Conservation (phyloP, 2,329 filamentous ascomycete genomes). For the Colletotrichum somersetense region DNA sequence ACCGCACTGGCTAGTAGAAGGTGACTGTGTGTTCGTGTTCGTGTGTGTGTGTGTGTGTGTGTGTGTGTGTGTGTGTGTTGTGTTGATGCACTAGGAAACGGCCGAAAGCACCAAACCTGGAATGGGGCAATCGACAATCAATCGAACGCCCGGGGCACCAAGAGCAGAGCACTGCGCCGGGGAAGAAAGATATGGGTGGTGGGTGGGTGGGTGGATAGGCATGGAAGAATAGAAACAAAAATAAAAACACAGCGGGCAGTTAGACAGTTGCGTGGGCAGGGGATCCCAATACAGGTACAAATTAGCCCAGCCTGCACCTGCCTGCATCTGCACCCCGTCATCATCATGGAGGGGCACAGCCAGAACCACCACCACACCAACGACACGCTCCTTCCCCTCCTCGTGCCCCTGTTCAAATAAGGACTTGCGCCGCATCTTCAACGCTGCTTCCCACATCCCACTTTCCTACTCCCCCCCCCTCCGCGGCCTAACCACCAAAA, state of each 20-base stretch:
- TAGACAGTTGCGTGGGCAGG: background rate
- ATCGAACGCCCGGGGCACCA: conserved; percentile 31
- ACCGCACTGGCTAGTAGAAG: conserved; percentile 32
- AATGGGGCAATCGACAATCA: conserved; percentile 22
- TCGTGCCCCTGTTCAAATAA: conserved; percentile 39
- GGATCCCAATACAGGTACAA: conserved; percentile 13
- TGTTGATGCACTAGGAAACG: conserved; percentile 20
- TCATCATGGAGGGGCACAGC: conserved; percentile 36
- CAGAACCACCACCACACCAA: background rate
- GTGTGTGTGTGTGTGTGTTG: background rate
- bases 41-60: too few relatives aligned
- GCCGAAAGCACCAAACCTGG: conserved; percentile 23
- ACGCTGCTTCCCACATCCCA: conserved; percentile 39
- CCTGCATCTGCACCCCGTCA: conserved; percentile 25
- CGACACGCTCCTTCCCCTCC: background rate
- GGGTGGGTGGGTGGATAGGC: too few relatives aligned
- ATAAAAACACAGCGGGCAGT: conserved; percentile 13
- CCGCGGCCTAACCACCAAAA: conserved; percentile 31
- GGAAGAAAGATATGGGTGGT: background rate
- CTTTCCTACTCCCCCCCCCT: conserved; percentile 19
- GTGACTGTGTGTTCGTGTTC: background rate
- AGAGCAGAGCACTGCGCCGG: conserved; percentile 2
- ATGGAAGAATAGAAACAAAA: background rate
- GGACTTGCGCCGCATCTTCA: conserved; percentile 41
- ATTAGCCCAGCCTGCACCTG: conserved; percentile 14